phyloP scores from a whole-genome alignment of 2,329 filamentous ascomycete genomes.

The Aspergillus sp. region DNA sequence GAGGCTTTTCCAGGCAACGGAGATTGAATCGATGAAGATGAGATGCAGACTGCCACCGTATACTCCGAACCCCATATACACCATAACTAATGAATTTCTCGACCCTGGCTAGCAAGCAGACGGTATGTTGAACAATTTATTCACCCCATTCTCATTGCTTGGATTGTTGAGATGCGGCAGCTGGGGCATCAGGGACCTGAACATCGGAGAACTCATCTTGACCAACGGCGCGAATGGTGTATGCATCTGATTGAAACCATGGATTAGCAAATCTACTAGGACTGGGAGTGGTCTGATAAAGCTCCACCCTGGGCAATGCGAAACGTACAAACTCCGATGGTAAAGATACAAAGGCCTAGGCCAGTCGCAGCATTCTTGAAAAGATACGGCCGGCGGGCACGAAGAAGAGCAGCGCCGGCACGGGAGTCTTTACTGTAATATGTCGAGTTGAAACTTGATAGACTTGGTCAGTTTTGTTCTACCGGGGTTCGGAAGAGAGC shows the following conservation, averaged over 20 bases:
- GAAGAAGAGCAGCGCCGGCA: conserved; percentile 84
- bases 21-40: neutral
- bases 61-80: conserved; percentile 18
- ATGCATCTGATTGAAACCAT: conserved; percentile 54
- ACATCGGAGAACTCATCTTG: conserved; percentile 98
- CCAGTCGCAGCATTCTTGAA: conserved; percentile 86
- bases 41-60: neutral
- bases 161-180: conserved; percentile 27
- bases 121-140: conserved; percentile 12
- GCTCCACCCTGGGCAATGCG: neutral
- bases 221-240: conserved; percentile 79
- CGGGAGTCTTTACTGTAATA: conserved; percentile 91
- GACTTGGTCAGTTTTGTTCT: conserved; percentile 4
- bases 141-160: conserved; percentile 9
- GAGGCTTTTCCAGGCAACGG: neutral
- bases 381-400: conserved; percentile 87
- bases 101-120: neutral
- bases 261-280: neutral
- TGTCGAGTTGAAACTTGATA: conserved; percentile 65
- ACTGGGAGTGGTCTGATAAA: conserved; percentile 34
- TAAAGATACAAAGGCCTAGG: conserved; percentile 69
- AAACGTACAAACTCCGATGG: conserved; percentile 81
- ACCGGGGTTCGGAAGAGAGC: neutral
- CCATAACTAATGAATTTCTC: conserved; percentile 8
- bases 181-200: conserved; percentile 75